A percentile compares a stretch with the other conserved stretches of the same genome.
phyloP scores from a whole-genome alignment of 2,329 filamentous ascomycete genomes.

The Bipolaris zeicola region DNA sequence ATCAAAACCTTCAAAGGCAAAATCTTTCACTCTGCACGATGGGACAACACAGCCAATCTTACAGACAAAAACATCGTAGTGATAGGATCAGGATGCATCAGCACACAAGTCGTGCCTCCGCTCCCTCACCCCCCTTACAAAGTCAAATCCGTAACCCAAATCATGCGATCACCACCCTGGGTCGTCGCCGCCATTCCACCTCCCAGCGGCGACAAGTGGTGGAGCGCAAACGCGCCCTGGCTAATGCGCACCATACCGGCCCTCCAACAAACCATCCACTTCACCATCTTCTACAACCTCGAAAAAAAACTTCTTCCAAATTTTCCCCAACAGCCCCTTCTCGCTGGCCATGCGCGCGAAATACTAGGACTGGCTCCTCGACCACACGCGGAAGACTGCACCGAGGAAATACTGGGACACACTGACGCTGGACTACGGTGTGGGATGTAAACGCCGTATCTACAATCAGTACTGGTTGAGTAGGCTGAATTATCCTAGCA shows the following conservation, averaged over 20 bases:
- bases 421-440: constrained; percentile 65
- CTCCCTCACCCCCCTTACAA: constrained; percentile 55
- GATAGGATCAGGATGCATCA: constrained; percentile 63
- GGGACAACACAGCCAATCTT: constrained; percentile 60
- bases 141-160: constrained; percentile 63
- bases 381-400: constrained; percentile 55
- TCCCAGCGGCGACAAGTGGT: constrained; percentile 50
- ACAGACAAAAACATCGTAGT: constrained; percentile 62
- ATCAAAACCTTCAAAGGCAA: constrained; percentile 60
- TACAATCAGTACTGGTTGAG: constrained; percentile 63
- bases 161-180: constrained; percentile 65
- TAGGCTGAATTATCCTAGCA: constrained; percentile 58
- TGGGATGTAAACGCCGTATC: constrained; percentile 69
- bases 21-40: constrained; percentile 64
- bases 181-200: constrained; percentile 52
- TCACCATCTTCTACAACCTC: constrained; percentile 51
- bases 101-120: constrained; percentile 61
- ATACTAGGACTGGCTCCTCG: constrained; percentile 53
- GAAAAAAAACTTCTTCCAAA: constrained; percentile 55
- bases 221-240: constrained; percentile 54
- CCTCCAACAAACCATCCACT: constrained; percentile 54
- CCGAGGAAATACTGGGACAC: constrained; percentile 67
- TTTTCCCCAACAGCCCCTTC: constrained; percentile 52
- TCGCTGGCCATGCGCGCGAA: constrained; percentile 48
- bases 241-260: constrained; percentile 59